phyloP scores from a whole-genome alignment of 345 rosid genomes.

The Eucalyptus sp. region DNA sequence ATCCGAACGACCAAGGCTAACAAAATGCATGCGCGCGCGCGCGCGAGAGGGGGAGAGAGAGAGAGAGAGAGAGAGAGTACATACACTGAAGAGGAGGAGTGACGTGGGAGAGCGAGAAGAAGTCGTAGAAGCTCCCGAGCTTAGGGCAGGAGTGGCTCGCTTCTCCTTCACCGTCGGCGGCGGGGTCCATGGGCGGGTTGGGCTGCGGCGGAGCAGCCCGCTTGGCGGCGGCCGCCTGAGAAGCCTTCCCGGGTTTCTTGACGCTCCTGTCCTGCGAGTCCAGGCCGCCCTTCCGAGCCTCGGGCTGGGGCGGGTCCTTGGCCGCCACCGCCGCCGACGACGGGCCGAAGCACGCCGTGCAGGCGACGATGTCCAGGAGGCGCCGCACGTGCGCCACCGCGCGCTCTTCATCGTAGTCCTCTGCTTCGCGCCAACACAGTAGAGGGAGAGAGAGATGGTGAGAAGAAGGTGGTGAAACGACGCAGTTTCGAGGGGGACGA shows the following conservation, averaged over 20 bases:
- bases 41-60: not conserved
- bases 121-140: slow-evolving; percentile 85
- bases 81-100: slow-evolving; percentile 91
- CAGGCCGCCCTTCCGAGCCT: not conserved
- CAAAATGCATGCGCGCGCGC: not conserved
- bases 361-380: slow-evolving; percentile 74
- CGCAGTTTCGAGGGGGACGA: not conserved
- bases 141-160: slow-evolving; percentile 63
- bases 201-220: slow-evolving; percentile 14
- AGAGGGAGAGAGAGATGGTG: not conserved
- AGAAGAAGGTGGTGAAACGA: not conserved
- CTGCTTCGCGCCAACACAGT: slow-evolving; percentile 23
- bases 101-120: slow-evolving; percentile 89
- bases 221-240: not conserved
- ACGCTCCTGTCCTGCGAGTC: slow-evolving; percentile 19
- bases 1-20: not conserved
- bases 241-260: slow-evolving; percentile 20
- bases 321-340: slow-evolving; percentile 2
- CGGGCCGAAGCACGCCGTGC: slow-evolving; percentile 74
- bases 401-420: slow-evolving; percentile 71
- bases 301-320: slow-evolving; percentile 35
- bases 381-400: slow-evolving; percentile 91
- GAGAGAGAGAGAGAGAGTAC: slow-evolving; percentile 24
- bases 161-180: slow-evolving; percentile 60
- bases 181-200: slow-evolving; percentile 25